phyloP scores from a whole-genome alignment of 768 basidiomycete species.

The Lentinula sp. region DNA sequence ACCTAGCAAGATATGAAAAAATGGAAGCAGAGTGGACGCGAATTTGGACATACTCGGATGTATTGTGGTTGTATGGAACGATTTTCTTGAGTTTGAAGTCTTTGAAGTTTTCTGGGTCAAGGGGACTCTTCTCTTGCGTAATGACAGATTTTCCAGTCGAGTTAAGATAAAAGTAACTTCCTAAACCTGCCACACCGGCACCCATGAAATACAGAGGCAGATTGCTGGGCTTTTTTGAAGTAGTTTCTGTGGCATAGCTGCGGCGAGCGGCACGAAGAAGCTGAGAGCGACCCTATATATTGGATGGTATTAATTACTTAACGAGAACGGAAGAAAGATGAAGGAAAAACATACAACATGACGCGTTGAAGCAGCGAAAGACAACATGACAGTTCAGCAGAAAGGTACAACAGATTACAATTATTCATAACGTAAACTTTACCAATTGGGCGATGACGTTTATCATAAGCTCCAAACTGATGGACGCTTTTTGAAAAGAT shows the following conservation, averaged over 20 bases:
- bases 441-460: not conserved
- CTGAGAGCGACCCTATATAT: slow-evolving; percentile 5
- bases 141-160: slow-evolving; percentile 19
- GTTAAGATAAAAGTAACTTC: slow-evolving; percentile 47
- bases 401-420: too few relatives aligned
- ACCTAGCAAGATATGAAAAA: slow-evolving; percentile 32
- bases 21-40: not conserved
- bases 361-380: slow-evolving; percentile 36
- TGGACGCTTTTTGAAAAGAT: not conserved
- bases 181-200: slow-evolving; percentile 38
- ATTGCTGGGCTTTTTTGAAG: slow-evolving; percentile 42
- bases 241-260: slow-evolving; percentile 27
- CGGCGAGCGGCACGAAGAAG: not conserved
- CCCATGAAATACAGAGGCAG: slow-evolving; percentile 43
- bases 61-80: slow-evolving; percentile 92
- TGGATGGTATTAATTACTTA: not conserved
- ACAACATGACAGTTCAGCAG: slow-evolving; percentile 27
- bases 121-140: slow-evolving; percentile 57
- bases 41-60: slow-evolving; percentile 51
- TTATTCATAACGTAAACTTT: not conserved
- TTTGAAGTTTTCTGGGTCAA: slow-evolving; percentile 70
- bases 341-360: slow-evolving; percentile 28
- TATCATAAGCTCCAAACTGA: not conserved
- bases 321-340: not conserved
- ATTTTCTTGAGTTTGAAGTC: slow-evolving; percentile 81